Conservation (phyloP, 2,329 filamentous ascomycete species). For the Cladosporium sp. region DNA sequence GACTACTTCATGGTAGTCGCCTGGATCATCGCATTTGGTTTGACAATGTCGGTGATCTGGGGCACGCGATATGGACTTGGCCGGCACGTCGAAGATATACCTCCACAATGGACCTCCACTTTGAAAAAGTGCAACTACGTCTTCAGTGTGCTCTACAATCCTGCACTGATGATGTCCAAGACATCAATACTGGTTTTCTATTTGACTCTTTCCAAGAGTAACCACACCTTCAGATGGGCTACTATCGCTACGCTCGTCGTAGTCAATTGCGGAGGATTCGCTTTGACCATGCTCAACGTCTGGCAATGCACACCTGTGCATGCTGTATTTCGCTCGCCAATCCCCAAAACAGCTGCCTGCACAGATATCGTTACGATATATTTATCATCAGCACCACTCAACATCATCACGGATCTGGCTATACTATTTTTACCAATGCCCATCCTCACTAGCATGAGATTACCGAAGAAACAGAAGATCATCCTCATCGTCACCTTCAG, state of each 20-base stretch:
- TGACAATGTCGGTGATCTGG: constrained; percentile 63
- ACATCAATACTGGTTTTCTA: constrained; percentile 92
- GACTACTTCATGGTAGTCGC: constrained; percentile 78
- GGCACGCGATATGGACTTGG: constrained; percentile 64
- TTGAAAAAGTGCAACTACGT: constrained; percentile 58
- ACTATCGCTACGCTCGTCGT: constrained; percentile 74
- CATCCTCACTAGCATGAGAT: constrained; percentile 77
- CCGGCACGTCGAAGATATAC: constrained; percentile 61
- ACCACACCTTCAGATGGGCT: constrained; percentile 72
- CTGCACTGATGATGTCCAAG: constrained; percentile 84
- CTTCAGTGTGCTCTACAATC: constrained; percentile 67
- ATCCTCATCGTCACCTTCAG: constrained; percentile 83
- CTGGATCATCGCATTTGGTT: constrained; percentile 67
- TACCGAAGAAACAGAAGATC: constrained; percentile 81
- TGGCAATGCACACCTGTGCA: constrained; percentile 75
- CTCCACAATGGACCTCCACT: constrained; percentile 42
- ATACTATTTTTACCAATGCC: constrained; percentile 86
- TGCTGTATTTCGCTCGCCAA: constrained; percentile 60
- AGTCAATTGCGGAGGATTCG: constrained; percentile 72
- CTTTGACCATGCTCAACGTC: constrained; percentile 80
- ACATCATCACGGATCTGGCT: constrained; percentile 85
- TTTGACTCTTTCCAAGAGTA: constrained; percentile 73
- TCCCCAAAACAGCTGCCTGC: constrained; percentile 47
- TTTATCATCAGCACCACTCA: constrained; percentile 76
- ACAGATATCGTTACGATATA: constrained; percentile 61